Conservation (phyloP, 1,284 basidiomycete species). For the Pseudozyma hubeiensis region DNA sequence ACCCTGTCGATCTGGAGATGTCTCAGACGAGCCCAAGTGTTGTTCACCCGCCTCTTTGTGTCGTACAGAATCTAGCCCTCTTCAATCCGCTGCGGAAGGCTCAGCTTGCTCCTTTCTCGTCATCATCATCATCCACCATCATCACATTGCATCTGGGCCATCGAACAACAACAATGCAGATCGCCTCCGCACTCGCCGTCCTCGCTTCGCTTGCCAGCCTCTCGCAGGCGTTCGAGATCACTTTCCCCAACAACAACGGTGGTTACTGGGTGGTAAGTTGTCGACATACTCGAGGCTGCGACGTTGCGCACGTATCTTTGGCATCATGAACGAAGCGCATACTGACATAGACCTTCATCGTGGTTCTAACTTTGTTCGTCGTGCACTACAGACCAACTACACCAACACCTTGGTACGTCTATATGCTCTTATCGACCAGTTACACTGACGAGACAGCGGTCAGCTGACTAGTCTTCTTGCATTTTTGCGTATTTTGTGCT, state of each 20-base stretch:
- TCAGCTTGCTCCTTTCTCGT: background rate
- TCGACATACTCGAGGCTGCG: background rate
- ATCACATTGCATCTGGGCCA: background rate
- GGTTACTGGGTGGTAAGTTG: constrained; percentile 56
- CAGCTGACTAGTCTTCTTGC: background rate
- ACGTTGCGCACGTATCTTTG: background rate
- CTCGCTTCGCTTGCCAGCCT: constrained; percentile 32
- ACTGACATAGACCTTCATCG: background rate
- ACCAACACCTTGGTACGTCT: constrained; percentile 46
- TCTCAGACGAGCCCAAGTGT: background rate
- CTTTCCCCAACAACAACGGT: constrained; percentile 51
- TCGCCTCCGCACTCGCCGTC: constrained; percentile 19
- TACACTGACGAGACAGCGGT: background rate
- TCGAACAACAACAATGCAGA: constrained; percentile 28
- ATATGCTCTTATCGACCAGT: too few relatives aligned
- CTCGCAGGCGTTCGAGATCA: constrained; percentile 49
- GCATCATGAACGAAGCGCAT: background rate
- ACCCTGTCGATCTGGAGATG: constrained; percentile 20
- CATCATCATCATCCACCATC: background rate
- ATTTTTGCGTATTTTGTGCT: background rate
- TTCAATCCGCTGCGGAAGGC: too few relatives aligned
- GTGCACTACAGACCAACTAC: constrained; percentile 40
- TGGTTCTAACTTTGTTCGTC: background rate
- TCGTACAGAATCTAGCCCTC: too few relatives aligned
- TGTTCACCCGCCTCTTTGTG: background rate